Evolutionary conservation across 1,284 basidiomycete genomes (phyloP).

Genomic region (Xanthoconium separans): DNA sequence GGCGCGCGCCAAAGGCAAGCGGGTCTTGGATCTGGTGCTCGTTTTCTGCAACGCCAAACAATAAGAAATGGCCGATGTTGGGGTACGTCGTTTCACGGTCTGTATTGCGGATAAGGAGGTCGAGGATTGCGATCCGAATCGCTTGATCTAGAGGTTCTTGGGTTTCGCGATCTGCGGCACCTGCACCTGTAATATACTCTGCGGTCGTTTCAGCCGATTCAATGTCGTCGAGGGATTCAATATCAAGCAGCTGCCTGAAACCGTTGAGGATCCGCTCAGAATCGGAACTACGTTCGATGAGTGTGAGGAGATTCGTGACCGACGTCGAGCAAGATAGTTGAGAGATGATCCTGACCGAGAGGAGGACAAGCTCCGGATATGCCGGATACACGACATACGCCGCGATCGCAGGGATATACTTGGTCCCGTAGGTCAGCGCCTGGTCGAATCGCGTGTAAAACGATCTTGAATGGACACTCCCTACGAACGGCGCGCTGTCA

Average conservation of each 20-base stretch:
- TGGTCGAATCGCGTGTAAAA: constrained; percentile 79
- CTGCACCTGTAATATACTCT: constrained; percentile 68
- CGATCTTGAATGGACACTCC: constrained; percentile 58
- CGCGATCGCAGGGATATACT: constrained; percentile 82
- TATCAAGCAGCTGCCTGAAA: constrained; percentile 70
- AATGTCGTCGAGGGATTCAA: constrained; percentile 60
- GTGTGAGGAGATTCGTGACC: constrained; percentile 70
- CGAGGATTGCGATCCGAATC: constrained; percentile 79
- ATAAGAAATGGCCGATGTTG: constrained; percentile 87
- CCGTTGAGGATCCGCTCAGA: constrained; percentile 85
- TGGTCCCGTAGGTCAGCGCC: constrained; percentile 72
- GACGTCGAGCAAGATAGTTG: constrained; percentile 61
- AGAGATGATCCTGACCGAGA: constrained; percentile 79
- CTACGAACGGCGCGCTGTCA: constrained; percentile 53
- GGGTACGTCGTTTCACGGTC: constrained; percentile 65
- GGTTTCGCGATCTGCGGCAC: constrained; percentile 54
- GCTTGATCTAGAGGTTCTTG: constrained; percentile 61
- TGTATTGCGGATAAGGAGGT: constrained; percentile 83
- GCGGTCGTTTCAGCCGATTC: constrained; percentile 55
- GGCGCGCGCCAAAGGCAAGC: constrained; percentile 65
- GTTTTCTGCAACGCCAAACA: constrained; percentile 64
- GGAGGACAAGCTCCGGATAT: constrained; percentile 73
- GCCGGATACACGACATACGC: constrained; percentile 76
- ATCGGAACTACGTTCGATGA: constrained; percentile 83
- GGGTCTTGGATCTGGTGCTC: constrained; percentile 72